Conservation (phyloP, 108 stramenopile genomes). For the Pseudonitzschia multiseries region DNA sequence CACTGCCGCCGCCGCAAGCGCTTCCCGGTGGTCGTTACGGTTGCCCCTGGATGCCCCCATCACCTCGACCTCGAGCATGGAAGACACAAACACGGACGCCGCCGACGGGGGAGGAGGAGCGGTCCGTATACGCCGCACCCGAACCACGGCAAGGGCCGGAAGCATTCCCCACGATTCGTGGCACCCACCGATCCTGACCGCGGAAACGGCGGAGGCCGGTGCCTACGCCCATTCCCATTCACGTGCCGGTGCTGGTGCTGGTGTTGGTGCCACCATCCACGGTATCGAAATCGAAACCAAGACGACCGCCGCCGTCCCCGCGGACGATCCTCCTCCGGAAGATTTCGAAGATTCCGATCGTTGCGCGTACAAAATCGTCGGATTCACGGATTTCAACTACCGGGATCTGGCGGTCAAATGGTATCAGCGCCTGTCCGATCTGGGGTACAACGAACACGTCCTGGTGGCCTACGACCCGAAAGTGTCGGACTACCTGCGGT, state of each 20-base stretch:
- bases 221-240: neutral
- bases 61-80: neutral
- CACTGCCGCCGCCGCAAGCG: no score
- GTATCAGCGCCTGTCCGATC: slow-evolving; percentile 40
- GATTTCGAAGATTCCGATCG: no score
- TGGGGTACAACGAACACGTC: slow-evolving; percentile 40
- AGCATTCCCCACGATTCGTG: neutral
- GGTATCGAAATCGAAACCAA: no score
- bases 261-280: no score
- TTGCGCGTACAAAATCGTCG: slow-evolving; percentile 30
- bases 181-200: neutral
- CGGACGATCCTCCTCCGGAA: no score
- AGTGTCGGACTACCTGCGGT: slow-evolving; percentile 12
- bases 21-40: neutral
- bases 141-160: neutral
- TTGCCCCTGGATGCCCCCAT: neutral
- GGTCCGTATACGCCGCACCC: neutral
- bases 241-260: neutral
- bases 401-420: slow-evolving; percentile 39
- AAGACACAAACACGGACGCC: neutral
- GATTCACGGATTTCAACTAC: slow-evolving; percentile 45
- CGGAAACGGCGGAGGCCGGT: neutral
- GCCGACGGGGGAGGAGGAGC: neutral
- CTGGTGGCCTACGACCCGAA: slow-evolving; percentile 25
- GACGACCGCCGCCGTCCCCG: no score